phyloP scores from a whole-genome alignment of 495 filamentous ascomycete genomes.

The Rusavskia elegans region DNA sequence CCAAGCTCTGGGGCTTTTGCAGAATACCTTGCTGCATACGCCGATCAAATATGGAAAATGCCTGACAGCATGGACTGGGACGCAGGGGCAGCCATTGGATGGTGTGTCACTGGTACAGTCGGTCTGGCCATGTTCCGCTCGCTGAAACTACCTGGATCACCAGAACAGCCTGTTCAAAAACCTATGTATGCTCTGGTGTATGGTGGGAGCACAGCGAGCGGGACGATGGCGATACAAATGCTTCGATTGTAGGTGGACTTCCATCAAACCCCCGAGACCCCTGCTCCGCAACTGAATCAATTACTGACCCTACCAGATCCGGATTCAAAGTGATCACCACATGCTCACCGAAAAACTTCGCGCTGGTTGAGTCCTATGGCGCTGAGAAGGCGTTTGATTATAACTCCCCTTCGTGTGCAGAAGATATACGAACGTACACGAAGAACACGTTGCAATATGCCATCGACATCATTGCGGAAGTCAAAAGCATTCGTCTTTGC shows the following conservation, averaged over 20 bases:
- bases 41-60: neutral
- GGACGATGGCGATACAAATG: slow-evolving; percentile 27
- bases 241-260: slow-evolving; percentile 19
- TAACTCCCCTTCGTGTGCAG: slow-evolving; percentile 21
- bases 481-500: slow-evolving; percentile 16
- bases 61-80: neutral
- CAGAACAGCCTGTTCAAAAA: neutral
- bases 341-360: slow-evolving; percentile 39
- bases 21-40: slow-evolving; percentile 1
- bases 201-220: slow-evolving; percentile 27
- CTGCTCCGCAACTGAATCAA: too few relatives aligned
- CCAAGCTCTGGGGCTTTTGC: slow-evolving; percentile 13
- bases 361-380: slow-evolving; percentile 33
- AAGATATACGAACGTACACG: slow-evolving; percentile 25
- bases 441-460: slow-evolving; percentile 21
- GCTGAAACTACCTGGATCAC: neutral
- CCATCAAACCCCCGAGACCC: too few relatives aligned
- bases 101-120: neutral
- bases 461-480: slow-evolving; percentile 24
- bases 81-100: neutral
- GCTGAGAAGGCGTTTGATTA: slow-evolving; percentile 42
- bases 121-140: neutral
- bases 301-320: slow-evolving; percentile 4
- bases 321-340: slow-evolving; percentile 30
- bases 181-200: slow-evolving; percentile 21